These are phyloP conservation scores for Helichrysum umbraculigerum DNA, from an alignment of 129 eudicot species.

Conservation along the genomic window DNA sequence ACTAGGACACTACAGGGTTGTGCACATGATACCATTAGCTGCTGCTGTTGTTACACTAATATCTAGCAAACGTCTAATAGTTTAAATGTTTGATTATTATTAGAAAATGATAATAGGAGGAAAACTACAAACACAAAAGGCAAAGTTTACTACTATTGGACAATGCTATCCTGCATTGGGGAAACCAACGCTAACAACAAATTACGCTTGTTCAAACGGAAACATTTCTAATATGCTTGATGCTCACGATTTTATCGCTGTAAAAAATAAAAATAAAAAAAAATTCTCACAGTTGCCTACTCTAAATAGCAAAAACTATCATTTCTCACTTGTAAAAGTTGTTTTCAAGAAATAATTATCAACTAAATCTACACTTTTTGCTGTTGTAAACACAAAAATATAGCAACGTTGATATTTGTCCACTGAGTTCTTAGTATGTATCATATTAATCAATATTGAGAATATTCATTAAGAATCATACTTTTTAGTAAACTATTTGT, in stretches of 20 bases:
- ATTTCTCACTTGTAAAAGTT: neutral
- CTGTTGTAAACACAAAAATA: neutral
- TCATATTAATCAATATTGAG: neutral
- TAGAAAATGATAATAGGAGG: neutral
- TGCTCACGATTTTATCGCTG: neutral
- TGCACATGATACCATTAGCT: neutral
- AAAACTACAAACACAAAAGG: constrained; percentile 18
- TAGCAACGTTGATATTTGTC: neutral
- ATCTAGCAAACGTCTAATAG: neutral
- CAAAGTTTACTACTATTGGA: constrained; percentile 22
- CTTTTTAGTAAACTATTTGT: neutral
- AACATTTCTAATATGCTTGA: neutral
- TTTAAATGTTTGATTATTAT: neutral
- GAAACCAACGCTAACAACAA: constrained; percentile 22
- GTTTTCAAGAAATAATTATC: neutral
- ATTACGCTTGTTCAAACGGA: neutral
- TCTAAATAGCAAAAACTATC: neutral
- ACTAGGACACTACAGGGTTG: neutral
- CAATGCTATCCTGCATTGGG: constrained; percentile 30
- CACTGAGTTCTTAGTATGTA: neutral
- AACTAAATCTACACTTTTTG: neutral
- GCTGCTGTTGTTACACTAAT: neutral
- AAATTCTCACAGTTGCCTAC: neutral
- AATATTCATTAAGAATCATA: constrained; percentile 1
- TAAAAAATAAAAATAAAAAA: neutral